These are phyloP conservation scores for Endotrypanum monterogeii DNA, from an alignment of 208 protist species.

Conservation along the genomic window DNA sequence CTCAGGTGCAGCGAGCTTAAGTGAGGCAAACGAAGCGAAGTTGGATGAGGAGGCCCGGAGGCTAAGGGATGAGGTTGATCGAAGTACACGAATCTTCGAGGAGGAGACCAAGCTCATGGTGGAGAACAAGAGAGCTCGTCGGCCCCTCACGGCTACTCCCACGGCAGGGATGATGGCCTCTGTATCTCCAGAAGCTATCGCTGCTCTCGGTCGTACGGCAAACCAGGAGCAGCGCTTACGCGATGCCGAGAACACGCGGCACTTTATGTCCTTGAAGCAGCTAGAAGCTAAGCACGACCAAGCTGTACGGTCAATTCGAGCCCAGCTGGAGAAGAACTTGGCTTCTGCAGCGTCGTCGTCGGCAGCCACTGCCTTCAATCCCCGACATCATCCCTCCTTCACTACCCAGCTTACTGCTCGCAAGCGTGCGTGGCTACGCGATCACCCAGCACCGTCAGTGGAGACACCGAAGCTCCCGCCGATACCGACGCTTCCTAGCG, in stretches of 20 bases:
- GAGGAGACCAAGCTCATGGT: conserved; percentile 47
- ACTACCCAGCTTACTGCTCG: conserved; percentile 30
- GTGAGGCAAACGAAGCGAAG: conserved; percentile 21
- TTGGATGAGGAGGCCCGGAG: conserved; percentile 40
- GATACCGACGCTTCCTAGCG: conserved; percentile 33
- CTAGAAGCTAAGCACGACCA: conserved; percentile 58
- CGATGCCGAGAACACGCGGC: conserved; percentile 38
- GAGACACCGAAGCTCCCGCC: conserved; percentile 39
- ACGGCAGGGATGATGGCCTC: conserved; percentile 5
- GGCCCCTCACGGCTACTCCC: conserved; percentile 16
- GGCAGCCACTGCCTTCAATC: conserved; percentile 25
- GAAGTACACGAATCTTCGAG: conserved; percentile 31
- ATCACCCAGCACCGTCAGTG: conserved; percentile 35
- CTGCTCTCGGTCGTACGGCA: conserved; percentile 22
- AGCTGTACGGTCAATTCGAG: conserved; percentile 39
- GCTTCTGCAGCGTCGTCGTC: not conserved
- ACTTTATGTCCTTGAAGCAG: conserved; percentile 42
- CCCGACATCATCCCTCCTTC: conserved; percentile 38
- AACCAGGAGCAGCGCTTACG: conserved; percentile 33
- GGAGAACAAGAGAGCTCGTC: conserved; percentile 17
- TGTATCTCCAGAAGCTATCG: conserved; percentile 29
- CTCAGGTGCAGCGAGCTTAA: conserved; percentile 13
- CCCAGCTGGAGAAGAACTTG: conserved; percentile 41
- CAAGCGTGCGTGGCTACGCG: conserved; percentile 47
- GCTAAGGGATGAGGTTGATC: conserved; percentile 27